These are phyloP conservation scores for Pestalotiopsis sp. DNA, from an alignment of 2,329 filamentous ascomycete species.

Conservation along the genomic window DNA sequence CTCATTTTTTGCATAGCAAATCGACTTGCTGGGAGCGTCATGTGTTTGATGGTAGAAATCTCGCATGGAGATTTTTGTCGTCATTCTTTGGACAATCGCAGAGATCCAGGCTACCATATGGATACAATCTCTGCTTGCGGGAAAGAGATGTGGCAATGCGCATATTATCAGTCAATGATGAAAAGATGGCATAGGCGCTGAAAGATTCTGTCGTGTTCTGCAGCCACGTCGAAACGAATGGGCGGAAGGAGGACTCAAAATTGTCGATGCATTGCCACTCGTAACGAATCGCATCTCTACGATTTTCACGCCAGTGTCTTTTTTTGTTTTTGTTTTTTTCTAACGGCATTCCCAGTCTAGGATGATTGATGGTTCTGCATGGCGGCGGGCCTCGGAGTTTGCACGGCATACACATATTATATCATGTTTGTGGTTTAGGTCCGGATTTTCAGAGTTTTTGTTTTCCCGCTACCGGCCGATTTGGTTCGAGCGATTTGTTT, in stretches of 20 bases:
- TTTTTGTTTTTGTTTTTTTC: not conserved
- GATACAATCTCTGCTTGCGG: conserved; percentile 18
- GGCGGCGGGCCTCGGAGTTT: conserved; percentile 5
- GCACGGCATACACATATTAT: not conserved
- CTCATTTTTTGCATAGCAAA: conserved; percentile 30
- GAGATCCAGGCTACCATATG: conserved; percentile 23
- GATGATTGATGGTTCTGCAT: conserved; percentile 1
- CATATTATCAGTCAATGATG: not conserved
- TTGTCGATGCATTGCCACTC: not conserved
- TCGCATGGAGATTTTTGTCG: conserved; percentile 22
- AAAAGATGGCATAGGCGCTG: not conserved
- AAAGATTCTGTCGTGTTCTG: not conserved
- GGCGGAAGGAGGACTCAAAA: not conserved
- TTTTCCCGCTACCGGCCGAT: not conserved
- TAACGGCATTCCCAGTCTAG: not conserved
- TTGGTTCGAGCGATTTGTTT: not conserved
- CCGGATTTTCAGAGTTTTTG: not conserved
- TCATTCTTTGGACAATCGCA: conserved; percentile 25
- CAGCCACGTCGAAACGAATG: not conserved
- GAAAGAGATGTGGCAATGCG: conserved; percentile 1
- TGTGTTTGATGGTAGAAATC: conserved; percentile 17
- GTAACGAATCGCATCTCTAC: not conserved
- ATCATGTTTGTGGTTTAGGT: not conserved
- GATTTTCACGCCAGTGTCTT: not conserved
- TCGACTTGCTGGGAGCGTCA: conserved; percentile 14